These are phyloP conservation scores for Curvularia verruculosa DNA, from an alignment of 2,329 filamentous ascomycete species.

Conservation along the genomic window DNA sequence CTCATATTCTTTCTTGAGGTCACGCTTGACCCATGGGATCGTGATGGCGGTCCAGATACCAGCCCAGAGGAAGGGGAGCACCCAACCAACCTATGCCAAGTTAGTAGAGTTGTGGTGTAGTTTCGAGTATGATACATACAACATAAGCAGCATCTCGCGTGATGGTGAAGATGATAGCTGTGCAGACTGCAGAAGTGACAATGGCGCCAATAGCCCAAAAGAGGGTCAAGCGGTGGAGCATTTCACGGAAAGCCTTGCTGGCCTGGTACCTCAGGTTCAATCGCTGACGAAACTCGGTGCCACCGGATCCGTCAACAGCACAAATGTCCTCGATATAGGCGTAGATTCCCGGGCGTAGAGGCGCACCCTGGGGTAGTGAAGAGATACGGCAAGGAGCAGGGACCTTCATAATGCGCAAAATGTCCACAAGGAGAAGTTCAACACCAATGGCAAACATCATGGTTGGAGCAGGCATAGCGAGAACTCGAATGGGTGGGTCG, in stretches of 20 bases:
- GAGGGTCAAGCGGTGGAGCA: constrained; percentile 58
- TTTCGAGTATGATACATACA: constrained; percentile 39
- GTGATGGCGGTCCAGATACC: constrained; percentile 56
- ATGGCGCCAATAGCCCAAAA: constrained; percentile 60
- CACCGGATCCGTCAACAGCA: constrained; percentile 60
- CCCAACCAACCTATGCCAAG: constrained; percentile 52
- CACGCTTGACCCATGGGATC: constrained; percentile 53
- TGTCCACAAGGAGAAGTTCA: constrained; percentile 58
- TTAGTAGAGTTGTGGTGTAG: constrained; percentile 13
- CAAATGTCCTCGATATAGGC: constrained; percentile 61
- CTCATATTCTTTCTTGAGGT: constrained; percentile 44
- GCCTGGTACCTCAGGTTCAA: constrained; percentile 61
- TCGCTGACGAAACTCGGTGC: constrained; percentile 59
- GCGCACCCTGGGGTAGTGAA: constrained; percentile 58
- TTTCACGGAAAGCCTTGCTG: constrained; percentile 59
- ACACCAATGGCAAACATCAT: constrained; percentile 61
- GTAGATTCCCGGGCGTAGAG: constrained; percentile 61
- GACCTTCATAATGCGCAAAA: constrained; percentile 53
- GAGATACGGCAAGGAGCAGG: constrained; percentile 59
- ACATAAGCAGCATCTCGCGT: constrained; percentile 56
- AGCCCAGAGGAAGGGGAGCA: constrained; percentile 58
- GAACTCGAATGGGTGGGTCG: constrained; percentile 58
- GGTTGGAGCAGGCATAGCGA: constrained; percentile 59
- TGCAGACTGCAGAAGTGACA: constrained; percentile 49
- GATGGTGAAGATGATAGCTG: constrained; percentile 56